Evolutionary conservation across 345 rosid species (phyloP).

Genomic region (Brassica napus): Da-Ae NC_063450.1:38919501-38920000

Average conservation of each 20-base stretch:
- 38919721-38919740: constrained; percentile 92
- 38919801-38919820: not conserved
- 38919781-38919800: constrained; percentile 64
- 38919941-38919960: not conserved
- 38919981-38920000: not conserved
- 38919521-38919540: not conserved
- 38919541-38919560: not conserved
- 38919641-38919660: constrained; percentile 89
- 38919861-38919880: not conserved
- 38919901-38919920: not conserved
- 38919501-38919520: no score
- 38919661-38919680: constrained; percentile 68
- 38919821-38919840: not conserved
- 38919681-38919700: constrained; percentile 59
- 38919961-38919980: not conserved
- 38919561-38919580: not conserved
- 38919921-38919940: constrained; percentile 3
- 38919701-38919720: constrained; percentile 70
- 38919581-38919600: constrained; percentile 81
- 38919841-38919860: not conserved
- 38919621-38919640: constrained; percentile 63
- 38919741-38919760: constrained; percentile 74
- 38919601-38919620: constrained; percentile 69
- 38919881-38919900: not conserved
- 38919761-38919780: constrained; percentile 75